phyloP scores from a whole-genome alignment of 345 rosid genomes.

The Lepidium sativum region DNA sequence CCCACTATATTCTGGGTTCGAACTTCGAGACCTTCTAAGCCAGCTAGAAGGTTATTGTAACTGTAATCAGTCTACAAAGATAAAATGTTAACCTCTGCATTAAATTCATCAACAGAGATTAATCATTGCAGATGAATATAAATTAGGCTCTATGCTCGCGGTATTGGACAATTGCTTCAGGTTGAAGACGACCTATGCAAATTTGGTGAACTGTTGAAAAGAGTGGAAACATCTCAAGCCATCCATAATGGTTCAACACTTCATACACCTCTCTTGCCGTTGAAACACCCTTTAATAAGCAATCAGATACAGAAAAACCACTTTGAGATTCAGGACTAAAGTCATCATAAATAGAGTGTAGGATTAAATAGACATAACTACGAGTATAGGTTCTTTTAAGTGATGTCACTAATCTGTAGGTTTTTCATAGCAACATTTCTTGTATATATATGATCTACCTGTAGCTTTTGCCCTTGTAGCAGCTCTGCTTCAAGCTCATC shows the following conservation, averaged over 20 bases:
- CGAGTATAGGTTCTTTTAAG: neutral
- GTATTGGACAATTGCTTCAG: conserved; percentile 76
- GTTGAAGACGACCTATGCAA: conserved; percentile 60
- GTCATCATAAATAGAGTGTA: neutral
- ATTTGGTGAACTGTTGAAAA: conserved; percentile 80
- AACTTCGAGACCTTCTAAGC: neutral
- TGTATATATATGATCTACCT: conserved; percentile 38
- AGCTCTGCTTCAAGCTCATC: conserved; percentile 96
- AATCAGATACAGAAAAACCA: neutral
- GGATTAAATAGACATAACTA: neutral
- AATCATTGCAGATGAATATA: neutral
- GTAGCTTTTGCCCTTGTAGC: conserved; percentile 90
- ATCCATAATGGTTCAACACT: conserved; percentile 65
- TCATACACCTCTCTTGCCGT: conserved; percentile 86
- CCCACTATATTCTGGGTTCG: neutral
- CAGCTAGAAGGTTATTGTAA: neutral
- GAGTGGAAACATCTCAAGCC: conserved; percentile 79
- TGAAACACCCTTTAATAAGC: conserved; percentile 58
- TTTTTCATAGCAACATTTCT: neutral
- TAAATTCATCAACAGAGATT: neutral
- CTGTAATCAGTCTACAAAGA: neutral
- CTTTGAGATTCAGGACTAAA: neutral
- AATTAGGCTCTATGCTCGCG: conserved; percentile 44
- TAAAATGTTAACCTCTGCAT: neutral
- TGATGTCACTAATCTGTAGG: neutral